Evolutionary conservation across 257 asterid genomes (phyloP).

Genomic region (Solanum sejunctum): DNA sequence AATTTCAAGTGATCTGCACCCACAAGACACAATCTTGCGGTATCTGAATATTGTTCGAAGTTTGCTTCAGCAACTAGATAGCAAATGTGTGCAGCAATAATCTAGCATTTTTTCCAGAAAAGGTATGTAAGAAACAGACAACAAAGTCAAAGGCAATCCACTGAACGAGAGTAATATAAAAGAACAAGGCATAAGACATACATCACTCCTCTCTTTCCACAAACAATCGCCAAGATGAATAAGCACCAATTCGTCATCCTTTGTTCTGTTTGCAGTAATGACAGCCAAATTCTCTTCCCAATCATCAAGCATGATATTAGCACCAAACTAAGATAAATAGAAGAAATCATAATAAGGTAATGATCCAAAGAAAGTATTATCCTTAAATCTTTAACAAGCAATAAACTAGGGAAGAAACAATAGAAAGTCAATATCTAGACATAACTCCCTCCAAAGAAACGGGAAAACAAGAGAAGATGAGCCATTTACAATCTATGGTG

Average conservation of each 20-base stretch:
- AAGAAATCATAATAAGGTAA: constrained; percentile 1
- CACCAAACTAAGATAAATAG: constrained; percentile 35
- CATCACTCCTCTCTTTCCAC: constrained; percentile 93
- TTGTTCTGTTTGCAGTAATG: constrained; percentile 89
- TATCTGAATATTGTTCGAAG: constrained; percentile 81
- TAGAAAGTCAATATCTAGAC: neutral
- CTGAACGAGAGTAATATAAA: neutral
- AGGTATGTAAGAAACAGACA: neutral
- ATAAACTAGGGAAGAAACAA: neutral
- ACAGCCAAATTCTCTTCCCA: constrained; percentile 98
- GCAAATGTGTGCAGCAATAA: constrained; percentile 91
- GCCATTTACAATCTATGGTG: neutral
- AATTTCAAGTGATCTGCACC: constrained; percentile 94
- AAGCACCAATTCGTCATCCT: constrained; percentile 93
- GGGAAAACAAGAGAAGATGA: constrained; percentile 2
- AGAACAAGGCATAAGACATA: constrained; percentile 8
- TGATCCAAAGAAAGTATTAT: neutral
- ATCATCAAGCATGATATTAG: constrained; percentile 74
- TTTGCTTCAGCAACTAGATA: constrained; percentile 89
- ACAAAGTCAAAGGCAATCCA: constrained; percentile 1
- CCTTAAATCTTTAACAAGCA: neutral
- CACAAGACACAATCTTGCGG: constrained; percentile 84
- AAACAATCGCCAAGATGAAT: constrained; percentile 94
- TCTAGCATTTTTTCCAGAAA: constrained; percentile 29
- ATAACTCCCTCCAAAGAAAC: neutral